These are phyloP conservation scores for Russula sp. DNA, from an alignment of 768 basidiomycete genomes.

Conservation along the genomic window DNA sequence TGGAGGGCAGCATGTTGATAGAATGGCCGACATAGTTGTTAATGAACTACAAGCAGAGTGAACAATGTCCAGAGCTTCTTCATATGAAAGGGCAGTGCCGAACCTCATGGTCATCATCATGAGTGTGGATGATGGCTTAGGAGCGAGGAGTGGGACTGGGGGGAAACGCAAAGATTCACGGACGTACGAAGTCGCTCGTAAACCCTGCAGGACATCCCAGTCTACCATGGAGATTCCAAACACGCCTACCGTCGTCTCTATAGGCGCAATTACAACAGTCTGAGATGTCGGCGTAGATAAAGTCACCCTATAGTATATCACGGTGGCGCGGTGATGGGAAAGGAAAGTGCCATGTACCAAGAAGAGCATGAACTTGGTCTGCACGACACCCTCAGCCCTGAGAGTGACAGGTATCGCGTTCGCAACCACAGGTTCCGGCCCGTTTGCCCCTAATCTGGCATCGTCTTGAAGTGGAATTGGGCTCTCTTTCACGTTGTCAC, in stretches of 20 bases:
- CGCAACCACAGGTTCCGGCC: slow-evolving; percentile 9
- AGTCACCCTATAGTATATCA: slow-evolving; percentile 43
- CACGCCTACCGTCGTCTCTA: slow-evolving; percentile 62
- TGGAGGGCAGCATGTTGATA: slow-evolving; percentile 49
- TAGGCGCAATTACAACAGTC: slow-evolving; percentile 57
- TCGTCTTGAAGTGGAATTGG: neutral
- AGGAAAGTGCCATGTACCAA: slow-evolving; percentile 28
- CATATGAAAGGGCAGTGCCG: neutral
- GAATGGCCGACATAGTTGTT: slow-evolving; percentile 59
- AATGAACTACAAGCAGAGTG: slow-evolving; percentile 39
- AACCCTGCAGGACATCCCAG: slow-evolving; percentile 60
- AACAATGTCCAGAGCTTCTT: neutral
- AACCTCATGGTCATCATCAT: slow-evolving; percentile 65
- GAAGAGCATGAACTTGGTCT: slow-evolving; percentile 58
- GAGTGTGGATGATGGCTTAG: slow-evolving; percentile 59
- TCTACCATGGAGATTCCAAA: slow-evolving; percentile 50
- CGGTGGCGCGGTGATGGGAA: neutral
- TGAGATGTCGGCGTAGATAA: slow-evolving; percentile 72
- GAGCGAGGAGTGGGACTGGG: neutral
- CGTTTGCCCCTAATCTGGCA: neutral
- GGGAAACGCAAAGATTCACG: neutral
- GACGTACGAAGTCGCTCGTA: slow-evolving; percentile 65
- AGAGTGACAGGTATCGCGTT: neutral
- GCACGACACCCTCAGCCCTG: slow-evolving; percentile 22
- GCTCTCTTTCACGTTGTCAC: slow-evolving; percentile 15